Evolutionary conservation across 441 rosid species (phyloP), one percentile per base, ranked within the genome.

Genomic region (Populus hybrid): DNA sequence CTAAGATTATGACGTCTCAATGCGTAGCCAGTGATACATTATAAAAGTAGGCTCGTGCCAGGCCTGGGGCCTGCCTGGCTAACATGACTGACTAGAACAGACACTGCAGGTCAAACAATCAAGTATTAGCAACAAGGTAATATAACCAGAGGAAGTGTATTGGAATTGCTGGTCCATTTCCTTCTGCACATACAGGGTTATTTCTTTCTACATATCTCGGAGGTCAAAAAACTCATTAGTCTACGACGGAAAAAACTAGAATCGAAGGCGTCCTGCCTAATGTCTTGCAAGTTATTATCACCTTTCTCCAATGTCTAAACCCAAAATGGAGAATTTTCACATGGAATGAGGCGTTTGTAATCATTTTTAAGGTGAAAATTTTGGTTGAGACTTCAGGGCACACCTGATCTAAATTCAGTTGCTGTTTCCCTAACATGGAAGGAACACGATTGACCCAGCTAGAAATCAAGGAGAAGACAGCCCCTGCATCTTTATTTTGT

Each of bases 101-200:
- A 10, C n/a, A 28, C 70, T 38, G 26, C 70, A 23, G 68, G 36
- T 14, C 77, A 74, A 38, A 38, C 57, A 36, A 74, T 64, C 69
- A n/a, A 40, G 16, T 36, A 2, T 16, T 24, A 64, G 76, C 59
- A 73, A 73, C 70, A 14, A 23, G 16, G 7, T 20, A 8, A 16
- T 26, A 4, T 12, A 6, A 9, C 23, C 72, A 10, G 21, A 35
- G 1, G 3, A 24, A 35, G 3, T 6, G 8, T 4, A 5, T 2
- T 20, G 10, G 12, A 12, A 10, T 59, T 10, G 10, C 28, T 10
- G 10, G 40, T 18, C 24, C 30, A n/a, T n/a, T 26, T 42, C 21
- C 59, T 28, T 36, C 57, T 73, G 68, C 32, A 63, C 26, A 34
- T 20, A 14, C 24, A 71, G 24, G 16, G 0, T 71, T 50, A 61